Percentiles rank a stretch among this genome's conserved stretches.
Evolutionary conservation across 2,329 filamentous ascomycete species (phyloP).

Genomic region (Aspergillus novofumigatus): DNA sequence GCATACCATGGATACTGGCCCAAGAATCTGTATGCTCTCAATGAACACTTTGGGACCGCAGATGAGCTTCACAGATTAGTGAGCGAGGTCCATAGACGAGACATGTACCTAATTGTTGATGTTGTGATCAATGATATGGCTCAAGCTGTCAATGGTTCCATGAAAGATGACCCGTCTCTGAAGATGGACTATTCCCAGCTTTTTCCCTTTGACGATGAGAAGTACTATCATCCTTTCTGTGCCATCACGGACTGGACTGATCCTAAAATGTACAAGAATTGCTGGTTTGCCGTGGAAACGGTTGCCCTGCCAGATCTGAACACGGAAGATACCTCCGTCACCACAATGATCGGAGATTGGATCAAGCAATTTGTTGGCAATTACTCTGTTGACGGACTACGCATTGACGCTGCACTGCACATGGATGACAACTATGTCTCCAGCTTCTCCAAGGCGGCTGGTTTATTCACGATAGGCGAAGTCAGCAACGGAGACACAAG

Average conservation of each 20-base stretch:
- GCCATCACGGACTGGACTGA: constrained; percentile 14
- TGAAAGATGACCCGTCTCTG: background rate
- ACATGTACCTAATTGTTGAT: constrained; percentile 50
- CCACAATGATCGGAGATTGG: constrained; percentile 38
- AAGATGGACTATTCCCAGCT: constrained; percentile 16
- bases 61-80: constrained; percentile 42
- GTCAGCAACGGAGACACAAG: constrained; percentile 33
- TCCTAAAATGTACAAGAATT: constrained; percentile 26
- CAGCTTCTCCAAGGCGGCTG: constrained; percentile 30
- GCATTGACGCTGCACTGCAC: constrained; percentile 48
- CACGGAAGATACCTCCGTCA: constrained; percentile 41
- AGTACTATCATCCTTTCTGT: constrained; percentile 18
- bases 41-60: constrained; percentile 44
- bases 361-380: constrained; percentile 36
- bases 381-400: constrained; percentile 48
- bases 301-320: constrained; percentile 47
- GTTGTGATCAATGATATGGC: constrained; percentile 40
- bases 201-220: constrained; percentile 17
- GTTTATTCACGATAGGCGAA: constrained; percentile 46
- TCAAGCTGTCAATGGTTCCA: constrained; percentile 9
- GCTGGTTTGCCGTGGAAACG: constrained; percentile 39
- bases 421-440: constrained; percentile 41
- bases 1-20: constrained; percentile 48
- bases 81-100: constrained; percentile 39
- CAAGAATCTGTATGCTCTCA: constrained; percentile 43